Base-by-base conservation (phyloP, 2,329 filamentous ascomycete species). In the Setomelanomma holmii region DNA sequence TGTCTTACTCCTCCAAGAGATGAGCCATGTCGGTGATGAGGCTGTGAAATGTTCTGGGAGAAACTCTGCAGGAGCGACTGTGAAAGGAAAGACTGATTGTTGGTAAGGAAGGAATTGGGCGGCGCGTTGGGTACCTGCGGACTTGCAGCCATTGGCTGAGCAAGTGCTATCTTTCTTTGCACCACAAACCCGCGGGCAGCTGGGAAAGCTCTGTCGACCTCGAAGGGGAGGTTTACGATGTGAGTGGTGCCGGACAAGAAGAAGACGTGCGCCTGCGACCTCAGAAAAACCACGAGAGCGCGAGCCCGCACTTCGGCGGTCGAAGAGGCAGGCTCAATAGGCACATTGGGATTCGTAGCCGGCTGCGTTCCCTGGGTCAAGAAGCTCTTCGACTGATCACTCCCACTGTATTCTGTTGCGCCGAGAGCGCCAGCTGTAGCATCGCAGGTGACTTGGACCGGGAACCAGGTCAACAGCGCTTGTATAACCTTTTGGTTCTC, bases 161-260 rank as follows among this genome's bases (percentile, higher is more conserved):
- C 23, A 80, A 84, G 52, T 78, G 80, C 81, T 36, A 87, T 80
- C 69, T 89, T 96, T 55, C 93, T 84, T 75, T 98, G 93, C 50
- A 99, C 85, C 17, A 99, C 83, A 43, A 98, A 82, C 21, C 95
- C 95, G 24, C 86, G 82, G 5, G 92, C 89, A 11, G 90, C 90
- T 30, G 93, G 86, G 72, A 93, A 91, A 23, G 90, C 92, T 46
- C 86, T 86, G 69, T 96, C 91, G 36, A 97, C 89, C 76, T 98
- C 93, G 69, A 99, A 99, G 1, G 93, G 93, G 68, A 99, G 86
- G 72, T 96, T 91, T 41, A 98, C 83, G 52, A 96, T 86, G 81
- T 99, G 90, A 69, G 86, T 95, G 27, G 91, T 88, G 17, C 93
- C 93, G 1, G 89, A 86, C 33, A 98, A 83, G 71, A 96, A 97